phyloP scores from a whole-genome alignment of 2,329 filamentous ascomycete genomes.

The Venturia aucupariae region DNA sequence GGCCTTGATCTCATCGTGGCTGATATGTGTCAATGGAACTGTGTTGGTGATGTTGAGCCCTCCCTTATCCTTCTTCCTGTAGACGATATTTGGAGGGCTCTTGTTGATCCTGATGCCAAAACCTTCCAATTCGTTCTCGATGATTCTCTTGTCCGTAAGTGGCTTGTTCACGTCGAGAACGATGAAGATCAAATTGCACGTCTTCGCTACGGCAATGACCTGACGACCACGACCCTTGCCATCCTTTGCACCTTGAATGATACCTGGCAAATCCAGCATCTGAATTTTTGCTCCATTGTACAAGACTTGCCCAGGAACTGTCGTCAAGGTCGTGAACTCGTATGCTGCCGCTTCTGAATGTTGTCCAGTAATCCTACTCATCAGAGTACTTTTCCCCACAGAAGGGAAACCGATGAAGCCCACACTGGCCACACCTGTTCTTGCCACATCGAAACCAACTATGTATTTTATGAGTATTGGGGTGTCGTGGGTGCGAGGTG shows the following conservation, averaged over 20 bases:
- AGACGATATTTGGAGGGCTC: slow-evolving; percentile 93
- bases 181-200: slow-evolving; percentile 97
- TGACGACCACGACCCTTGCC: slow-evolving; percentile 95
- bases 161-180: slow-evolving; percentile 98
- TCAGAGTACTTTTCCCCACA: slow-evolving; percentile 95
- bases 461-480: slow-evolving; percentile 6
- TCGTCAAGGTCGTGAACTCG: slow-evolving; percentile 97
- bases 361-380: slow-evolving; percentile 89
- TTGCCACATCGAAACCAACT: slow-evolving; percentile 92
- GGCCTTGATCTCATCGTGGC: slow-evolving; percentile 92
- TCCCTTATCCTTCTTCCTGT: slow-evolving; percentile 99
- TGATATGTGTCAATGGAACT: slow-evolving; percentile 82
- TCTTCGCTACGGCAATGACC: slow-evolving; percentile 98
- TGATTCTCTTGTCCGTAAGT: slow-evolving; percentile 89
- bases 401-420: slow-evolving; percentile 98
- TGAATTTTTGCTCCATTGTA: slow-evolving; percentile 98
- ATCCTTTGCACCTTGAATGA: slow-evolving; percentile 97
- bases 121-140: slow-evolving; percentile 89
- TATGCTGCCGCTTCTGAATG: slow-evolving; percentile 96
- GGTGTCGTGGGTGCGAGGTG: neutral
- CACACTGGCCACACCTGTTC: slow-evolving; percentile 93
- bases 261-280: slow-evolving; percentile 96
- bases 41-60: slow-evolving; percentile 95
- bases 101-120: slow-evolving; percentile 99
- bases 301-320: slow-evolving; percentile 87